Evolutionary conservation across 805 yeast genomes (phyloP), one percentile per base, ranked within the genome.

Genomic region (Jamesozyma piceae): DNA sequence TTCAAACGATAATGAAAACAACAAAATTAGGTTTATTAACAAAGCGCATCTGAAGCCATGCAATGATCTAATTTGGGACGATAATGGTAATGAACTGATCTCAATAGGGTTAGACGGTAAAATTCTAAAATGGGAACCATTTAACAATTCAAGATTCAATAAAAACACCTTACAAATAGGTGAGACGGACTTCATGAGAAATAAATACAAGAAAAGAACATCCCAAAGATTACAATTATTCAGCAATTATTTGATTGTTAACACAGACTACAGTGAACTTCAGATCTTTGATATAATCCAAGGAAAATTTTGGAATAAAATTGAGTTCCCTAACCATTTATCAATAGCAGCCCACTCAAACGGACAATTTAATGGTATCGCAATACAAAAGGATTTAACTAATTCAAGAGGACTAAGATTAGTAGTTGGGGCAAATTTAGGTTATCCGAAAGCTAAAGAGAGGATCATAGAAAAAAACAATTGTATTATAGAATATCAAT

Each of bases 31-130:
- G 35, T 29, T 42, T 48, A 37, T 38, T 37, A 41, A 38, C 38
- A 77, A 75, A 51, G 90, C 95, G 0, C 97, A 89, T 53, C 69
- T 77, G 54, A 82, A 80, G 2, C 76, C 81, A 1, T 86, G 87
- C 27, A 88, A 88, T 58, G 94, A 95, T 1, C 53, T 89, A 3
- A 63, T 71, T 14, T 89, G 95, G 92, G 74, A 75, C 45, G 79
- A 75, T 9, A 52, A 61, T 15, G 96, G 96, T 0, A 67, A 70
- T 30, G 67, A 72, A 34, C 54, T 90, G 28, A 64, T 79, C 17
- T 75, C 87, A 1, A 67, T 82, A 0, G 96, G 95, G 0, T 73
- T 76, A 40, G 97, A 89, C 59, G 95, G 88, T 41, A 82, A 77
- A 51, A 71, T 86, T 9, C 65, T 87, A 17, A 76, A 82, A 1